Base-by-base conservation (phyloP, 768 basidiomycete genomes). In the Leccinellum rugosiceps region DNA sequence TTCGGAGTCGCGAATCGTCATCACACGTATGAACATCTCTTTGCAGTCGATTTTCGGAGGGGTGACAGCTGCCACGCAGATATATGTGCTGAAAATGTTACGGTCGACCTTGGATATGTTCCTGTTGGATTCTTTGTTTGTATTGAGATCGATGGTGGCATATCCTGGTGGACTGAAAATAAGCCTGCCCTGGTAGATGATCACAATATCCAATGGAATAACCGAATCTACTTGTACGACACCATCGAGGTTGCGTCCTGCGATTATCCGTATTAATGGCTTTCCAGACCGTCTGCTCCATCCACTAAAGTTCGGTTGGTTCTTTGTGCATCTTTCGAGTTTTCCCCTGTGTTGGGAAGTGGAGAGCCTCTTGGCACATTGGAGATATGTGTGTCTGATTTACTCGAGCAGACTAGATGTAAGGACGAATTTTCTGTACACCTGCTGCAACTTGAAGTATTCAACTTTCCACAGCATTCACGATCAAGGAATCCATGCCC, bases 41-140 rank as follows among this genome's bases (percentile, higher is more conserved):
- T n/a, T 17, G n/a, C 10, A 25, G n/a, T 6, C 19, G 1, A 32
- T n/a, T 7, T n/a, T n/a, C 15, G 10, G 5, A 4, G 4, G 31
- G 19, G 13, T 34, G 0, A 23, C 2, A 46, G 25, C 6, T 10
- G 25, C 21, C 17, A 13, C 4, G 7, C 21, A 63, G 64, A 32
- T 7, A n/a, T n/a, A 32, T 64, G 46, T 2, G 57, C 47, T n/a
- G 56, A 53, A 7, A 26, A 57, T 50, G n/a, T 65, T 14, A 3
- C 19, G 6, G 23, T 21, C 23, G 57, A 57, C 52, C 35, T 58
- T 11, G 23, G 14, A 2, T 52, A 48, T 2, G 51, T 59, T 7
- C 64, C 63, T 4, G 26, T 52, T 4, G 64, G 63, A 6, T 57
- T 65, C 19, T 58, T 52, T 41, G 46, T 63, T 11, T 28, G 19